A percentile compares a stretch with the other conserved stretches of the same genome.
These are phyloP conservation scores for Spizellomyces sp. DNA, from an alignment of 192 early-diverging fungal species.

Conservation along the genomic window DNA sequence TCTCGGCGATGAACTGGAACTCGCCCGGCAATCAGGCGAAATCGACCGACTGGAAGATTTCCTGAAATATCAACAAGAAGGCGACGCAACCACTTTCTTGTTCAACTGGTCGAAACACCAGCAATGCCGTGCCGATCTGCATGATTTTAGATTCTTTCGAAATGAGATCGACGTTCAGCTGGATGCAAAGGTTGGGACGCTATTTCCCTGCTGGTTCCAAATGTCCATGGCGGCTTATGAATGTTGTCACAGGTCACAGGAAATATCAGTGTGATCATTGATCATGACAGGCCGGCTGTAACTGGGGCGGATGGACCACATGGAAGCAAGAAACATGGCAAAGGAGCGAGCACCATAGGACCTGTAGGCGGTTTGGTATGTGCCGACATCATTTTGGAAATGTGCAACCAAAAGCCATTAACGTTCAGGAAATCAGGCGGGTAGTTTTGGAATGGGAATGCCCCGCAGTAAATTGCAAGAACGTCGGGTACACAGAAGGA, in stretches of 20 bases:
- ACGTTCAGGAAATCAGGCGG: not conserved
- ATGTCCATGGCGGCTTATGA: not conserved
- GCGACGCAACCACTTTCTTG: slow-evolving; percentile 59
- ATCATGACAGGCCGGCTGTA: slow-evolving; percentile 6
- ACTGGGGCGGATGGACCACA: not conserved
- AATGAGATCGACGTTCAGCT: slow-evolving; percentile 59
- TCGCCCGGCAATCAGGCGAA: slow-evolving; percentile 55
- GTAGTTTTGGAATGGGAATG: slow-evolving; percentile 31
- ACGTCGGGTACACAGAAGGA: slow-evolving; percentile 30
- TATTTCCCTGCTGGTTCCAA: too few species aligned
- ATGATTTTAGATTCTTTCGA: slow-evolving; percentile 60
- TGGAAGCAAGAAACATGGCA: not conserved
- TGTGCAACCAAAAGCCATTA: not conserved
- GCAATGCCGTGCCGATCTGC: slow-evolving; percentile 48
- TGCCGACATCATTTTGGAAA: not conserved
- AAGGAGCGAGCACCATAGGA: too few species aligned
- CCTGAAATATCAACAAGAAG: slow-evolving; percentile 55
- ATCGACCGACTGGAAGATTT: slow-evolving; percentile 62
- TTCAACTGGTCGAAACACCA: slow-evolving; percentile 60
- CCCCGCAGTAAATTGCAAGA: slow-evolving; percentile 21
- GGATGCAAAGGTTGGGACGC: slow-evolving; percentile 51
- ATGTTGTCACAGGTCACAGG: slow-evolving; percentile 15
- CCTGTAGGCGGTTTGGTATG: too few species aligned
- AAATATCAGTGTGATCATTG: slow-evolving; percentile 29
- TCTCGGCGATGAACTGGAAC: slow-evolving; percentile 60